A percentile compares a stretch with the other conserved stretches of the same genome.
phyloP scores from a whole-genome alignment of 495 filamentous ascomycete genomes.

The Aspergillus mulundensis region DNA sequence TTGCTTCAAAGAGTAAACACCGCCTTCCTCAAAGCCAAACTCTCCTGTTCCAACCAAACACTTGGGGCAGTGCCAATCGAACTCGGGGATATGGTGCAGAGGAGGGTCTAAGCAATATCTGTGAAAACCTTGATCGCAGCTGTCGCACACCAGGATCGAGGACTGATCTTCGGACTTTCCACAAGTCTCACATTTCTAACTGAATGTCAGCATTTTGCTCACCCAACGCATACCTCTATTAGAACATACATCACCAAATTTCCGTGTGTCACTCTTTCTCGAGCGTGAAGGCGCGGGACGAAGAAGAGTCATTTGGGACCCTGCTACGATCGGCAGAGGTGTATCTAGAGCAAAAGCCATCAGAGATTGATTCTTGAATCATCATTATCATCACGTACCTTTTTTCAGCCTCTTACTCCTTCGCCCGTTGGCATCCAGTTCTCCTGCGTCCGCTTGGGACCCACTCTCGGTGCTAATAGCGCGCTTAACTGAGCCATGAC shows the following conservation, averaged over 20 bases:
- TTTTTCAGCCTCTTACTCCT: slow-evolving; percentile 93
- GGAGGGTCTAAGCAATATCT: slow-evolving; percentile 83
- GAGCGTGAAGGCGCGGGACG: slow-evolving; percentile 73
- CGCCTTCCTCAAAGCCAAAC: slow-evolving; percentile 96
- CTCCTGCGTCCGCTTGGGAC: slow-evolving; percentile 57
- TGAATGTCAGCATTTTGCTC: slow-evolving; percentile 7
- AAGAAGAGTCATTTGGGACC: slow-evolving; percentile 94
- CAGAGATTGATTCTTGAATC: background rate
- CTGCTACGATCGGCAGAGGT: slow-evolving; percentile 79
- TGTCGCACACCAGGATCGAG: slow-evolving; percentile 80
- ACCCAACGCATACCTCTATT: background rate
- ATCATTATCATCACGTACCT: slow-evolving; percentile 52
- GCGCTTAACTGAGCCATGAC: slow-evolving; percentile 66
- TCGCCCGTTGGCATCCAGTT: slow-evolving; percentile 67
- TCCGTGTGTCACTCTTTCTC: slow-evolving; percentile 61
- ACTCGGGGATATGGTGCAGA: slow-evolving; percentile 70
- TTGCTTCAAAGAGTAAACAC: slow-evolving; percentile 89
- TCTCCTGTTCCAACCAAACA: slow-evolving; percentile 95
- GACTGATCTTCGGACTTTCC: slow-evolving; percentile 71
- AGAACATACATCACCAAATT: slow-evolving; percentile 68
- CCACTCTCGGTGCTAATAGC: slow-evolving; percentile 74
- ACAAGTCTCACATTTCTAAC: slow-evolving; percentile 86
- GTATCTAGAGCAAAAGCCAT: slow-evolving; percentile 55
- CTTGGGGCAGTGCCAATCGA: slow-evolving; percentile 94
- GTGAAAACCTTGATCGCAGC: slow-evolving; percentile 88